These are phyloP conservation scores for Lipomyces orientalis DNA, from an alignment of 805 yeast species.

Conservation along the genomic window DNA sequence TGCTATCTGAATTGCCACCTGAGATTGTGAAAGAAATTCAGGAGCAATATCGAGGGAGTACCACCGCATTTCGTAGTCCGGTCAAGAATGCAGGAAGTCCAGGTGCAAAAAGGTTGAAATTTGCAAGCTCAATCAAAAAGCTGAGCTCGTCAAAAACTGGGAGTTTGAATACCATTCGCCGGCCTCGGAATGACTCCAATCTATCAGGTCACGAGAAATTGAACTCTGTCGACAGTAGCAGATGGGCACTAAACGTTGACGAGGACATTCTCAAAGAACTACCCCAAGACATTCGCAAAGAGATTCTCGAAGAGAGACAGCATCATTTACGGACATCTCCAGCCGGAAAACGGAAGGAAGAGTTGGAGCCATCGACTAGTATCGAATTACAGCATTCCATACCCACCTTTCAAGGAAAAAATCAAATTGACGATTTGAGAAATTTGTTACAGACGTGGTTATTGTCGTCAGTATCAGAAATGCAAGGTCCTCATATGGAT, in stretches of 20 bases:
- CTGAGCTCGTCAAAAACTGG: not conserved
- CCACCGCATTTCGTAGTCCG: not conserved
- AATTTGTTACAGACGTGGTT: constrained; percentile 50
- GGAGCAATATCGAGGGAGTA: not conserved
- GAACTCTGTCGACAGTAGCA: not conserved
- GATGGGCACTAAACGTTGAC: constrained; percentile 2
- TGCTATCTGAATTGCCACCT: constrained; percentile 66
- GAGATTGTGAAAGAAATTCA: constrained; percentile 67
- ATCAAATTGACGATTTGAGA: constrained; percentile 48
- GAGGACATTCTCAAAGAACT: not conserved
- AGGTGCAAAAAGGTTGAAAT: not conserved
- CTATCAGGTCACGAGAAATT: not conserved
- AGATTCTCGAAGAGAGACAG: constrained; percentile 4
- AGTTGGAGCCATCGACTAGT: constrained; percentile 15
- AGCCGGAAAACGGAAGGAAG: not conserved
- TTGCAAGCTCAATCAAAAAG: not conserved
- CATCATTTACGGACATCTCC: constrained; percentile 2
- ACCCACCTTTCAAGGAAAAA: constrained; percentile 46
- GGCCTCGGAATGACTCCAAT: not conserved
- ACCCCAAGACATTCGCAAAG: not conserved
- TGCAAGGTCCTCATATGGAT: constrained; percentile 49
- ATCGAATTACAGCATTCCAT: constrained; percentile 29
- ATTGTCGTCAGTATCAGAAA: constrained; percentile 42
- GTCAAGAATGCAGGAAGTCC: not conserved
- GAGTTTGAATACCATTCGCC: not conserved